phyloP scores from a whole-genome alignment of 2,329 filamentous ascomycete genomes.

The Penicillium olsonii region DNA sequence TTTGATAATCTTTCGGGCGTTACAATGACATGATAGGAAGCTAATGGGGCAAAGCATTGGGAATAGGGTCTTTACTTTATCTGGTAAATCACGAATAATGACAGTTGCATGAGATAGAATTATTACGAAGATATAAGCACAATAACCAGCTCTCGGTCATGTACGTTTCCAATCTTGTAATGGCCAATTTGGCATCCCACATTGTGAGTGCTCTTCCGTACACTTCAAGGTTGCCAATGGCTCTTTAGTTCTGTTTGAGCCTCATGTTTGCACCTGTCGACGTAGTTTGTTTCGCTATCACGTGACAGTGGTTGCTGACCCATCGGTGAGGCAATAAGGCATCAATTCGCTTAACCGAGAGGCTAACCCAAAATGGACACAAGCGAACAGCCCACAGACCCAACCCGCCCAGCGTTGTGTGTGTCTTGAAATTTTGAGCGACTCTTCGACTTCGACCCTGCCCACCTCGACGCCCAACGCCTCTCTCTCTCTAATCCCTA shows the following conservation, averaged over 20 bases:
- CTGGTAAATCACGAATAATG: constrained; percentile 14
- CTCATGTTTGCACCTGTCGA: neutral
- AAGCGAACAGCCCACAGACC: constrained; percentile 45
- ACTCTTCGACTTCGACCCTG: constrained; percentile 43
- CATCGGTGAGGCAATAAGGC: neutral
- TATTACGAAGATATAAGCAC: neutral
- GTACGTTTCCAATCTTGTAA: too few species aligned
- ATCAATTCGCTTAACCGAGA: neutral
- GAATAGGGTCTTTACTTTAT: constrained; percentile 1
- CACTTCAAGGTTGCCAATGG: too few species aligned
- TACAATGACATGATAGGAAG: neutral
- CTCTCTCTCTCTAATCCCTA: constrained; percentile 31
- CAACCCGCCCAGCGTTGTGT: constrained; percentile 33
- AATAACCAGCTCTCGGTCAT: too few species aligned
- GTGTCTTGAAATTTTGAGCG: constrained; percentile 40
- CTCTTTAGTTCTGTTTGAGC: neutral
- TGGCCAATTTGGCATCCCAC: constrained; percentile 1
- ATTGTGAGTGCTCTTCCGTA: too few species aligned
- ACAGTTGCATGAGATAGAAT: constrained; percentile 2
- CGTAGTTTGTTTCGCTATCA: neutral
- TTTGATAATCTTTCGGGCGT: constrained; percentile 11
- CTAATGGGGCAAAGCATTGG: constrained; percentile 8
- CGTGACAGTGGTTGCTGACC: neutral
- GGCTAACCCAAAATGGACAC: constrained; percentile 43
- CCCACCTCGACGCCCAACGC: constrained; percentile 38